Conservation (phyloP, 768 basidiomycete species). For the Austroboletus eburneus region DNA sequence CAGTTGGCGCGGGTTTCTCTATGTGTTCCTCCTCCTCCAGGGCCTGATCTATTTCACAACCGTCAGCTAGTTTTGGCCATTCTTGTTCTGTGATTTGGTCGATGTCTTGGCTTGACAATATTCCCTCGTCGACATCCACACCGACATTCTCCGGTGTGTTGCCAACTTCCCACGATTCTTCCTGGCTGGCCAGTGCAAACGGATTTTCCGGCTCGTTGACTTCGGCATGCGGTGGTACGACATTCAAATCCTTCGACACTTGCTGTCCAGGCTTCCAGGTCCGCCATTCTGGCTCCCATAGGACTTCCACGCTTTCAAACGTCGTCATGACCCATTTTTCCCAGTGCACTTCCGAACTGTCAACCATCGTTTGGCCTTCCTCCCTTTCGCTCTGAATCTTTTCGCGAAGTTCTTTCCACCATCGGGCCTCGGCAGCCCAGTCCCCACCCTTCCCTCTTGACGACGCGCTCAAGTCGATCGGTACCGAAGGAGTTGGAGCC, state of each 20-base stretch:
- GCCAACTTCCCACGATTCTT: slow-evolving; percentile 8
- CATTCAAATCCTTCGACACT: slow-evolving; percentile 9
- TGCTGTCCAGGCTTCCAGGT: slow-evolving; percentile 47
- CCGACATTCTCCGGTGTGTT: slow-evolving; percentile 10
- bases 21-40: too few species aligned
- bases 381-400: slow-evolving; percentile 51
- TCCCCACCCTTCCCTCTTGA: slow-evolving; percentile 52
- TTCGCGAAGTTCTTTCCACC: slow-evolving; percentile 68
- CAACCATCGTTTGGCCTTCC: slow-evolving; percentile 20
- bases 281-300: slow-evolving; percentile 68
- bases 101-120: slow-evolving; percentile 34
- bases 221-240: slow-evolving; percentile 15
- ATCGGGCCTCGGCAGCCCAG: slow-evolving; percentile 71
- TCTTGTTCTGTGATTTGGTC: slow-evolving; percentile 24
- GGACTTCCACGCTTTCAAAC: slow-evolving; percentile 84
- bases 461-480: slow-evolving; percentile 63
- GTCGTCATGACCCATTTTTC: slow-evolving; percentile 77
- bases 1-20: too few species aligned
- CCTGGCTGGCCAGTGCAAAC: slow-evolving; percentile 20
- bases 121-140: slow-evolving; percentile 28
- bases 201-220: slow-evolving; percentile 18
- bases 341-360: slow-evolving; percentile 45
- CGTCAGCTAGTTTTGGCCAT: slow-evolving; percentile 10
- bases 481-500: slow-evolving; percentile 67
- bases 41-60: slow-evolving; percentile 15